phyloP scores from a whole-genome alignment of 1,284 basidiomycete species.

The Cutaneotrichosporon sp. region DNA sequence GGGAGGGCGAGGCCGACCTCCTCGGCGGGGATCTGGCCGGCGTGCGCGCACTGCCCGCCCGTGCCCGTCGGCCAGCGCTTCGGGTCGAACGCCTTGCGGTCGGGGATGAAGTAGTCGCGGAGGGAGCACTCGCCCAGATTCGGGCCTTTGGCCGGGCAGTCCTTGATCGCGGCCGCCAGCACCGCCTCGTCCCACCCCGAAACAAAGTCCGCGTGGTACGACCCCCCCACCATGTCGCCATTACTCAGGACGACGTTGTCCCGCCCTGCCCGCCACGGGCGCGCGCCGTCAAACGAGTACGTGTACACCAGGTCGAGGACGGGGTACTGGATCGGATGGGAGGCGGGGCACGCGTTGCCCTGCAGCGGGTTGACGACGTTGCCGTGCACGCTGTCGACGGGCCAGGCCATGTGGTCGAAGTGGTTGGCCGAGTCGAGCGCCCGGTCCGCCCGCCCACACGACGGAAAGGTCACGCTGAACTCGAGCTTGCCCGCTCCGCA shows the following conservation, averaged over 20 bases:
- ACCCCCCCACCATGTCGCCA: constrained; percentile 39
- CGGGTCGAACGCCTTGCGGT: background rate
- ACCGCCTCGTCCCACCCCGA: constrained; percentile 25
- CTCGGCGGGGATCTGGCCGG: constrained; percentile 17
- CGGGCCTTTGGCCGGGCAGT: constrained; percentile 12
- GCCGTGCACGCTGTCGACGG: constrained; percentile 13
- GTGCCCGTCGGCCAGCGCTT: too few species aligned
- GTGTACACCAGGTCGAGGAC: constrained; percentile 3
- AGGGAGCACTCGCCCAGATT: constrained; percentile 3
- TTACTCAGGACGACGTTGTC: constrained; percentile 40
- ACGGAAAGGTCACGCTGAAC: constrained; percentile 35
- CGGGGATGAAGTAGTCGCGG: too few species aligned
- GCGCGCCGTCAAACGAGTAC: constrained; percentile 5
- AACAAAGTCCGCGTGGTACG: constrained; percentile 46
- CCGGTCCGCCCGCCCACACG: constrained; percentile 41
- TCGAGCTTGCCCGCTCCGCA: constrained; percentile 27
- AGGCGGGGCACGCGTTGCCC: constrained; percentile 9
- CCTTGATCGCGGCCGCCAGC: background rate
- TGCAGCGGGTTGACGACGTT: background rate
- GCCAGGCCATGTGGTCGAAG: constrained; percentile 51
- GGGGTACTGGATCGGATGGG: constrained; percentile 20
- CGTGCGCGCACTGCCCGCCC: background rate
- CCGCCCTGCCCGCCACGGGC: constrained; percentile 23
- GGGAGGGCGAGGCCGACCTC: constrained; percentile 14
- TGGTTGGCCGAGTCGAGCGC: constrained; percentile 39